Conservation (phyloP, 352 stramenopile genomes). For the Globisporangium abappressorium region DNA sequence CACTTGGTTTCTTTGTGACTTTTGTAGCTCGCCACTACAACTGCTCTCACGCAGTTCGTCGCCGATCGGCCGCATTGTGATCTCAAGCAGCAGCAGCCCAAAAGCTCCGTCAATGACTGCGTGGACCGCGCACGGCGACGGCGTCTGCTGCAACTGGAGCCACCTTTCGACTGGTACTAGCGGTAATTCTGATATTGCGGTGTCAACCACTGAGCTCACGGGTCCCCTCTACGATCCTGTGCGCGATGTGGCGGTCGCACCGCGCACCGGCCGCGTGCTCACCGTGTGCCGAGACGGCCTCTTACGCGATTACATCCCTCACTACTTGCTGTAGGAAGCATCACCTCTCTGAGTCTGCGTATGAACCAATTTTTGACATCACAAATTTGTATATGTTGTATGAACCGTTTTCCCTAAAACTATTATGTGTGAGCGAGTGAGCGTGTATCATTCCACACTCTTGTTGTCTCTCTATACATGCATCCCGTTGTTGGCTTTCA, state of each 20-base stretch:
- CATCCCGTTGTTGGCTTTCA: slow-evolving; percentile 17
- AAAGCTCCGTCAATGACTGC: slow-evolving; percentile 12
- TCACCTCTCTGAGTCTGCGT: background rate
- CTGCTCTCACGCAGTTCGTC: slow-evolving; percentile 52
- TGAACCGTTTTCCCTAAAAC: background rate
- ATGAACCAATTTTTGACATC: background rate
- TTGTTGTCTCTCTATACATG: slow-evolving; percentile 32
- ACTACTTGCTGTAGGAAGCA: slow-evolving; percentile 24
- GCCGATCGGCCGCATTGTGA: slow-evolving; percentile 42
- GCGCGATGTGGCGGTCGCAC: slow-evolving; percentile 38
- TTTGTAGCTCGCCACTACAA: slow-evolving; percentile 38
- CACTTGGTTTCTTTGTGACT: background rate
- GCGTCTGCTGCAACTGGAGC: slow-evolving; percentile 52
- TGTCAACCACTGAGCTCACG: slow-evolving; percentile 38
- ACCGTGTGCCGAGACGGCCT: slow-evolving; percentile 63
- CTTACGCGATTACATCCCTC: slow-evolving; percentile 62
- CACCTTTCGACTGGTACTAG: slow-evolving; percentile 13
- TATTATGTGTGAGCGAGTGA: background rate
- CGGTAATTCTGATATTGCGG: background rate
- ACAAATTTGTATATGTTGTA: background rate
- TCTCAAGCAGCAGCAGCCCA: background rate
- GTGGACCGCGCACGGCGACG: slow-evolving; percentile 65
- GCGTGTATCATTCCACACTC: background rate
- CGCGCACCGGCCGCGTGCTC: slow-evolving; percentile 39
- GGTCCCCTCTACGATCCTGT: slow-evolving; percentile 70